Base-by-base conservation (phyloP, 176 grass and related monocot species). In the Otatea glauca region DNA sequence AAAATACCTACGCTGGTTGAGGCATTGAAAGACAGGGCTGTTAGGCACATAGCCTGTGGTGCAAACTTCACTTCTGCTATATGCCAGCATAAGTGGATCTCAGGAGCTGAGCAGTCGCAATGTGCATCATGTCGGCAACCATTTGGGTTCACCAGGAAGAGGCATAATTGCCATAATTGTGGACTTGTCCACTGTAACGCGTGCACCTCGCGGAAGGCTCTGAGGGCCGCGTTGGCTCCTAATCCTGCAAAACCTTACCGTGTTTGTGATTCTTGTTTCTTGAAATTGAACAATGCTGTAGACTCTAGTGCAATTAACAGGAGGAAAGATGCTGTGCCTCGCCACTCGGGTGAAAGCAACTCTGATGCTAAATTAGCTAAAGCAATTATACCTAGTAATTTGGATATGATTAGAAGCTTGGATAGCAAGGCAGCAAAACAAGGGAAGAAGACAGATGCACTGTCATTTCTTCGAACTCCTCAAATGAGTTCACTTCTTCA, bases 101-200 rank as follows among this genome's bases (percentile, higher is more conserved):
- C 85, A 55, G 88, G 89, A 81, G 63, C 92, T 6, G 96, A 99
- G 70, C 96, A 96, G 70, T 87, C 89, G 7, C 96, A 94, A 17
- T 99, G 96, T 63, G 83, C 89, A 41, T 86, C 88, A 51, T 99
- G 96, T 44, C 79, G 93, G 58, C 96, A 96, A 17, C 84, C 86
- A 84, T 99, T 99, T 91, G 96, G 96, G 70, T 96, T 99, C 66
- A 96, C 96, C 41, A 87, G 96, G 74, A 99, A 99, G 85, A 94
- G 88, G 70, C 96, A 99, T 65, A 92, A 93, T 59, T 99, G 96
- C 81, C 90, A 99, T 87, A 92, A 99, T 5, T 99, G 96, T 85
- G 93, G 93, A 35, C 88, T 94, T 88, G 91, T 95, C 37, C 93
- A 94, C 70, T 99, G 96, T 86, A 94, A 92, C 76, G 70, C 84